Percentiles rank a stretch among this genome's conserved stretches.
Evolutionary conservation across 495 filamentous ascomycete species (phyloP).

Genomic region (Penicillium simplicissimum): DNA sequence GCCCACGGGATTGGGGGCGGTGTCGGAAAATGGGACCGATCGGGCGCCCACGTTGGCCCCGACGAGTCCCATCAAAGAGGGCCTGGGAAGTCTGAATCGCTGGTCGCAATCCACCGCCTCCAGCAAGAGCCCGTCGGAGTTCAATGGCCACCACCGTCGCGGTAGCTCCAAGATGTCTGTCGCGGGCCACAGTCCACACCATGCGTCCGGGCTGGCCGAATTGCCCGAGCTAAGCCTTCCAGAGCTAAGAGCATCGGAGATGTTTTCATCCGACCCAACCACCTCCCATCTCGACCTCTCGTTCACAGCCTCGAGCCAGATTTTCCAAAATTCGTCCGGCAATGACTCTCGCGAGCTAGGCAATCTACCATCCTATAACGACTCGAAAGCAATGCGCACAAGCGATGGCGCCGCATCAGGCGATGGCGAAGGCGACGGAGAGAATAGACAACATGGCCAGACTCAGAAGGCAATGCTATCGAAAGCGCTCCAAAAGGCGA

Average conservation of each 20-base stretch:
- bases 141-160: constrained; percentile 44
- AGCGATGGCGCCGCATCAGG: constrained; percentile 32
- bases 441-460: constrained; percentile 39
- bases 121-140: constrained; percentile 58
- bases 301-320: constrained; percentile 24
- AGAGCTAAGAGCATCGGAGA: constrained; percentile 24
- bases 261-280: constrained; percentile 21
- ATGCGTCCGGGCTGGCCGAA: constrained; percentile 10
- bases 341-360: constrained; percentile 16
- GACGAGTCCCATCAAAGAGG: constrained; percentile 56
- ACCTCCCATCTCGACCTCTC: constrained; percentile 28
- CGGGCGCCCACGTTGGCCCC: constrained; percentile 23
- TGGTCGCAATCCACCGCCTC: constrained; percentile 80
- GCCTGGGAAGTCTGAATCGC: constrained; percentile 72
- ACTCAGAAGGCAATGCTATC: constrained; percentile 93
- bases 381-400: constrained; percentile 17
- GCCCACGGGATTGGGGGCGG: constrained; percentile 23
- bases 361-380: constrained; percentile 6
- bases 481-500: constrained; percentile 89
- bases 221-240: constrained; percentile 26
- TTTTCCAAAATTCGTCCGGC: constrained; percentile 22
- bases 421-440: constrained; percentile 31
- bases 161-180: constrained; percentile 58
- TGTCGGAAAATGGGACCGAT: constrained; percentile 21
- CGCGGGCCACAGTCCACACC: constrained; percentile 33